phyloP scores from a whole-genome alignment of 2,329 filamentous ascomycete species.

The Epichloe sp. region DNA sequence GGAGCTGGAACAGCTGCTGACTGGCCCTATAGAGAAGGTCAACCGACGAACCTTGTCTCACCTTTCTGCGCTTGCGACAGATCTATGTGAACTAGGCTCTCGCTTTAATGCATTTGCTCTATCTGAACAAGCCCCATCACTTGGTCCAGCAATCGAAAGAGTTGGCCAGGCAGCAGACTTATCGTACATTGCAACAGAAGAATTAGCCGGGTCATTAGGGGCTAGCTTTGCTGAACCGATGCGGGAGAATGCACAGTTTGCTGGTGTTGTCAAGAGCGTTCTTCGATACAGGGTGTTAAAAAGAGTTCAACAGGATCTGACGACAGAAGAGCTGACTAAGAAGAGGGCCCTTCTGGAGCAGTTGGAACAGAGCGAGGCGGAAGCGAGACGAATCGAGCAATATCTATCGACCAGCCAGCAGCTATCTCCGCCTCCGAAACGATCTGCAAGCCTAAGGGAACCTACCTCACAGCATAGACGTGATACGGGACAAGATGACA shows the following conservation, averaged over 20 bases:
- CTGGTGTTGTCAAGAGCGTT: conserved; percentile 80
- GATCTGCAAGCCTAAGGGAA: conserved; percentile 50
- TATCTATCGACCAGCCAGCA: conserved; percentile 69
- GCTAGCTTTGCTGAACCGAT: conserved; percentile 95
- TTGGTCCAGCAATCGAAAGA: conserved; percentile 86
- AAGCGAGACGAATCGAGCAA: conserved; percentile 86
- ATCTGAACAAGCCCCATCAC: conserved; percentile 77
- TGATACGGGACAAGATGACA: conserved; percentile 57
- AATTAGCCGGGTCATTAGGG: conserved; percentile 75
- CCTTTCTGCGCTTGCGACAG: conserved; percentile 67
- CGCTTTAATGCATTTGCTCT: conserved; percentile 94
- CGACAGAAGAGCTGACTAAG: conserved; percentile 79
- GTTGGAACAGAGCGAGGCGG: conserved; percentile 83
- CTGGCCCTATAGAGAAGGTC: conserved; percentile 92
- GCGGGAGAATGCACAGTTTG: conserved; percentile 95
- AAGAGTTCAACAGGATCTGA: conserved; percentile 94
- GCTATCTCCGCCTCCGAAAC: conserved; percentile 44
- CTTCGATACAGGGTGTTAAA: conserved; percentile 84
- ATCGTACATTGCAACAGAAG: conserved; percentile 90
- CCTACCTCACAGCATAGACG: conserved; percentile 33
- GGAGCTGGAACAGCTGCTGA: conserved; percentile 76
- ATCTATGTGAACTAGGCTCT: conserved; percentile 88
- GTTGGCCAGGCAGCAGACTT: conserved; percentile 90
- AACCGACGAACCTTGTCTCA: conserved; percentile 83
- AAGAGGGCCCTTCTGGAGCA: conserved; percentile 73